Evolutionary conservation across 352 stramenopile genomes (phyloP).

Genomic region (Phytophthora hybrid): DNA sequence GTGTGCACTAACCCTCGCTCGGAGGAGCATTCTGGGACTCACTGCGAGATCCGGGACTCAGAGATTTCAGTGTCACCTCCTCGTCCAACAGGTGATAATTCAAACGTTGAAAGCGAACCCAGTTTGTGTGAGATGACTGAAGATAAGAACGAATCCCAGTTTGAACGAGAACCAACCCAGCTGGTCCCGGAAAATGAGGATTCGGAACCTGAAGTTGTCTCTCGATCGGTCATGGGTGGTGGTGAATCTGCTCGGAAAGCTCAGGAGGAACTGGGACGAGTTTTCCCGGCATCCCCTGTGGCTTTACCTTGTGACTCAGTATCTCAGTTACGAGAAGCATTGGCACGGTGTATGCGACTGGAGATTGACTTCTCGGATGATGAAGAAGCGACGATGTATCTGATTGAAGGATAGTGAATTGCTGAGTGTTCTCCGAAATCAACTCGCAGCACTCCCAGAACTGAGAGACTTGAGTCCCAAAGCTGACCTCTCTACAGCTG

Average conservation of each 20-base stretch:
- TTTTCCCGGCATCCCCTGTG: background rate
- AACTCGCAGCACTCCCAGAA: constrained; percentile 8
- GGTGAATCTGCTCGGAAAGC: background rate
- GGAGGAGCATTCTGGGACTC: background rate
- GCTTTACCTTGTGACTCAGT: background rate
- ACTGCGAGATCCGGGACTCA: background rate
- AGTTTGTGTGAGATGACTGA: background rate
- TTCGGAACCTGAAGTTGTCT: background rate
- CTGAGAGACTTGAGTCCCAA: constrained; percentile 5
- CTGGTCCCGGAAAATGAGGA: background rate
- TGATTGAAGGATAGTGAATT: constrained; percentile 13
- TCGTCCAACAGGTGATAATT: background rate
- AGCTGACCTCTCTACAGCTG: background rate
- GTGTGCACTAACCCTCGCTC: background rate
- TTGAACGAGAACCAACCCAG: background rate
- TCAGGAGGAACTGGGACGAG: background rate
- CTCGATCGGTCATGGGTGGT: background rate
- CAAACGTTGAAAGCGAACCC: background rate
- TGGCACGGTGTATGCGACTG: background rate
- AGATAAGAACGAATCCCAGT: background rate
- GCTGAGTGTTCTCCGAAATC: constrained; percentile 5
- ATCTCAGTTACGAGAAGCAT: background rate
- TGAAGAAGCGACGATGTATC: constrained; percentile 1
- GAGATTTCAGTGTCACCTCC: background rate
- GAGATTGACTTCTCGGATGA: background rate